Conservation (phyloP, 2,329 filamentous ascomycete genomes). For the Leptographium radiaticola region DNA sequence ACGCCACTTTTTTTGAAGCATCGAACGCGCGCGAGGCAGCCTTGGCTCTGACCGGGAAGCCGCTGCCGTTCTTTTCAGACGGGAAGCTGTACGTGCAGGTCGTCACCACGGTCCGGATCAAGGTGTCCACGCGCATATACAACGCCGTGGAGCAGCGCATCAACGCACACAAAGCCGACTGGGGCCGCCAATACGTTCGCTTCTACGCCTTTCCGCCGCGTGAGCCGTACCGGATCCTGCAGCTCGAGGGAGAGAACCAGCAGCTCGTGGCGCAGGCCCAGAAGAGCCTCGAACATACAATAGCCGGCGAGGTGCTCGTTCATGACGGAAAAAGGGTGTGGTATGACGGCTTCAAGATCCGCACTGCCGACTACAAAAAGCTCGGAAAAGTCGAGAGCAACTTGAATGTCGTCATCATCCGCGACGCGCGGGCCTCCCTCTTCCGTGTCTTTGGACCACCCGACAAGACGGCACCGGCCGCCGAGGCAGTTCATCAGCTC, state of each 20-base stretch:
- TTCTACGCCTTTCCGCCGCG: conserved; percentile 11
- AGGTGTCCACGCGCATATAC: conserved; percentile 21
- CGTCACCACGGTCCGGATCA: conserved; percentile 24
- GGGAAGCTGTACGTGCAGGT: conserved; percentile 23
- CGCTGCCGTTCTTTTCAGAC: conserved; percentile 18
- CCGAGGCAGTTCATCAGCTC: conserved; percentile 10
- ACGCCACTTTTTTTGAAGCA: conserved; percentile 24
- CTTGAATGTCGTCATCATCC: conserved; percentile 16
- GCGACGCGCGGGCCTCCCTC: conserved; percentile 17
- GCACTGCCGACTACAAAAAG: not conserved
- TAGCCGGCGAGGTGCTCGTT: conserved; percentile 19
- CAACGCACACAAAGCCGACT: conserved; percentile 14
- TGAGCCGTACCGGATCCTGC: conserved; percentile 19
- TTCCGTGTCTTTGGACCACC: conserved; percentile 17
- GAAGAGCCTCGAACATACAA: conserved; percentile 17
- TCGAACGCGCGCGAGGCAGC: conserved; percentile 22
- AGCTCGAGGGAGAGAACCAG: conserved; percentile 22
- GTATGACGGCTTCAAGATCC: conserved; percentile 9
- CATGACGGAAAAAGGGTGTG: conserved; percentile 18
- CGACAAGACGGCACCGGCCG: not conserved
- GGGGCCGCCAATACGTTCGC: conserved; percentile 17
- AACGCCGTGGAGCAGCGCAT: conserved; percentile 18
- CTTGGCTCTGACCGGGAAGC: conserved; percentile 17
- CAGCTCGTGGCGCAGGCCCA: conserved; percentile 20
- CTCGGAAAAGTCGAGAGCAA: not conserved